phyloP scores from a whole-genome alignment of 441 rosid genomes.

The Cnidoscolus chayamansa region DNA sequence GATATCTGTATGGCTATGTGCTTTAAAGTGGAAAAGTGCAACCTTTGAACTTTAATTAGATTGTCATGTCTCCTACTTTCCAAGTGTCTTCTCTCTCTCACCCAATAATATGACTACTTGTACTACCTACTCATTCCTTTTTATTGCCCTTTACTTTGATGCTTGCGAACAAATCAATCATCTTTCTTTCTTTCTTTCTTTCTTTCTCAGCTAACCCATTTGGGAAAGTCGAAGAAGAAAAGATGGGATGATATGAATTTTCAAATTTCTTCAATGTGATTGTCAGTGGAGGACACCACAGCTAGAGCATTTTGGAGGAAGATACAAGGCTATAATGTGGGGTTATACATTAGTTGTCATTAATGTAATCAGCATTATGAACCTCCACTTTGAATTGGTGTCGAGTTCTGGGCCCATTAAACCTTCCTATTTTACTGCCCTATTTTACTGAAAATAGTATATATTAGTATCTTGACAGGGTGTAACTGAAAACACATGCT shows the following conservation, averaged over 20 bases:
- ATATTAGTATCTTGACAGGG: too few species aligned
- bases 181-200: neutral
- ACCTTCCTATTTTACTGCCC: neutral
- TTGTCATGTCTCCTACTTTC: neutral
- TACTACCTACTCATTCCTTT: conserved; percentile 30
- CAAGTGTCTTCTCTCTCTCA: conserved; percentile 19
- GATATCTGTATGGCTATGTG: conserved; percentile 10
- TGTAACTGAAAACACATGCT: too few species aligned
- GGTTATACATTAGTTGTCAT: neutral
- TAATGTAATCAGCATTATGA: neutral
- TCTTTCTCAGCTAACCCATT: neutral
- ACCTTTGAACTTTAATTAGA: conserved; percentile 8
- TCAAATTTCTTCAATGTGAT: neutral
- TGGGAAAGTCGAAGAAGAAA: neutral
- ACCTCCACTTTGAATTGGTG: neutral
- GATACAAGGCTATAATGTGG: too few species aligned
- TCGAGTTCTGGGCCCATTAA: neutral
- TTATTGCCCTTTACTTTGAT: conserved; percentile 18
- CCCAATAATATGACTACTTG: conserved; percentile 30
- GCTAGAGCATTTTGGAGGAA: neutral
- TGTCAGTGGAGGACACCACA: neutral
- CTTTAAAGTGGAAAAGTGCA: conserved; percentile 25
- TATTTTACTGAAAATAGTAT: too few species aligned
- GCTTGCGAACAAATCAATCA: conserved; percentile 28
- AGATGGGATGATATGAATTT: neutral